phyloP scores from a whole-genome alignment of 345 rosid genomes.

The Linum usitatissimum region DNA sequence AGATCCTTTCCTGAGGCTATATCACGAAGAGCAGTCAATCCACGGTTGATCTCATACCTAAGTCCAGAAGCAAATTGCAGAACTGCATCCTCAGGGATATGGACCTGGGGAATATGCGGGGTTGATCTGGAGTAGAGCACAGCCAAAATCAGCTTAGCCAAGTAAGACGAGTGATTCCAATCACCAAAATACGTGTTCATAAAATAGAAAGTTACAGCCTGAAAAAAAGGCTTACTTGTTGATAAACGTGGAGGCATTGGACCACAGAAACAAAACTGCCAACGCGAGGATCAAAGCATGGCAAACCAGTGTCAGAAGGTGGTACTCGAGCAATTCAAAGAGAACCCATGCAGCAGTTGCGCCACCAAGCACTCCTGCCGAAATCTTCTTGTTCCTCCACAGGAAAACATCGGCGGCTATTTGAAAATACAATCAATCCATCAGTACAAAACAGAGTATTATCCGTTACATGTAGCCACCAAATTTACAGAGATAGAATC shows the following conservation, averaged over 20 bases:
- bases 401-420: constrained; percentile 87
- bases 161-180: not conserved
- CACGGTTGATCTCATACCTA: constrained; percentile 55
- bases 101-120: constrained; percentile 66
- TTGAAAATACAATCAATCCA: constrained; percentile 7
- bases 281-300: constrained; percentile 44
- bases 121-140: constrained; percentile 23
- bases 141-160: constrained; percentile 19
- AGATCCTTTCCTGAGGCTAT: constrained; percentile 88
- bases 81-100: constrained; percentile 51
- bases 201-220: not conserved
- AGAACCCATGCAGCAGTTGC: constrained; percentile 71
- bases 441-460: not conserved
- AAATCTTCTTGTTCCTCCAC: constrained; percentile 83
- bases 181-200: not conserved
- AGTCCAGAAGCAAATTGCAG: constrained; percentile 61
- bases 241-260: constrained; percentile 55
- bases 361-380: constrained; percentile 45
- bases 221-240: constrained; percentile 31
- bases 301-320: constrained; percentile 57
- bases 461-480: no score
- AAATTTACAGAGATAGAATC: no score
- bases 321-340: constrained; percentile 66
- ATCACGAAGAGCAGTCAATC: constrained; percentile 41
- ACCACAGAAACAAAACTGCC: constrained; percentile 65